Evolutionary conservation across 2,329 filamentous ascomycete genomes (phyloP).

Genomic region (Monilinia vaccinii-corymbosi): DNA sequence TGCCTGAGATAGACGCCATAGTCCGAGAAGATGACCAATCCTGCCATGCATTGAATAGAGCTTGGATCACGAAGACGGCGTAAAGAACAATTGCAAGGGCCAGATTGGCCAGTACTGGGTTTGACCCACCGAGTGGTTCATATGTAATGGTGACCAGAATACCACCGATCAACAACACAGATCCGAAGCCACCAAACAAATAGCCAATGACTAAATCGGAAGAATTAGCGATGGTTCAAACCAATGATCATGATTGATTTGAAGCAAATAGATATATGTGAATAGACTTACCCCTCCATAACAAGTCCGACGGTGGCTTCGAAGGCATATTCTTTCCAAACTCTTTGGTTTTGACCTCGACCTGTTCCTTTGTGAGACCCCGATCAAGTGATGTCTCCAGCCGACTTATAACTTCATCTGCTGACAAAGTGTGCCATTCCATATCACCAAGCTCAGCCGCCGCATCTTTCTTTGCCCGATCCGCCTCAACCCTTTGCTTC

Average conservation of each 20-base stretch:
- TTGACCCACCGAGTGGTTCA: constrained; percentile 60
- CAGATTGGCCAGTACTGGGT: constrained; percentile 55
- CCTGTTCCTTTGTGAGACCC: constrained; percentile 51
- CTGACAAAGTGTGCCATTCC: constrained; percentile 56
- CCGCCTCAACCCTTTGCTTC: constrained; percentile 34
- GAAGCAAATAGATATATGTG: background rate
- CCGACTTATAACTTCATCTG: constrained; percentile 47
- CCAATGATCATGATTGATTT: background rate
- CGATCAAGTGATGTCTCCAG: constrained; percentile 44
- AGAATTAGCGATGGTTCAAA: background rate
- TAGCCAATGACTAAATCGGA: constrained; percentile 44
- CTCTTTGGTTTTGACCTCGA: constrained; percentile 42
- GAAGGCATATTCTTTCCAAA: constrained; percentile 60
- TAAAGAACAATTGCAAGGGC: constrained; percentile 65
- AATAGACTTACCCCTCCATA: constrained; percentile 33
- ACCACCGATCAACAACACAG: constrained; percentile 56
- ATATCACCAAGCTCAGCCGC: constrained; percentile 48
- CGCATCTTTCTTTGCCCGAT: constrained; percentile 34
- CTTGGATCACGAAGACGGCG: constrained; percentile 59
- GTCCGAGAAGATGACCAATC: constrained; percentile 68
- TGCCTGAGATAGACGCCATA: constrained; percentile 69
- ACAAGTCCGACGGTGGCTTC: constrained; percentile 50
- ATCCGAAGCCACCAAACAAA: constrained; percentile 68
- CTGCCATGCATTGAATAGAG: constrained; percentile 58
- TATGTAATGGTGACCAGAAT: constrained; percentile 68